phyloP scores from a whole-genome alignment of 1,284 basidiomycete genomes.

The Sanghuangporus weigelae region DNA sequence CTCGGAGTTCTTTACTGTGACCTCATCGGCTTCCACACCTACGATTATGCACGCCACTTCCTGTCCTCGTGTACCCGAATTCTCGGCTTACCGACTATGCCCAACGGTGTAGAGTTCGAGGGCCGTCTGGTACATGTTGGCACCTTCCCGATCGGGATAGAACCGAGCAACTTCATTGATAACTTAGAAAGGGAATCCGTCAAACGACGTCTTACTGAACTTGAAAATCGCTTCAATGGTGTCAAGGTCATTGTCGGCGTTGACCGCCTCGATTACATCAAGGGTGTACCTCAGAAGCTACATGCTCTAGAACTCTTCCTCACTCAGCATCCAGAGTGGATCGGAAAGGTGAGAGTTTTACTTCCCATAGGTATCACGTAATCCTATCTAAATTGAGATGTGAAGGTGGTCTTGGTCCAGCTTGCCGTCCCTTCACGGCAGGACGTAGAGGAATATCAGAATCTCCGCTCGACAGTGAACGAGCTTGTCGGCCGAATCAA shows the following conservation, averaged over 20 bases:
- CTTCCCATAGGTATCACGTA: neutral
- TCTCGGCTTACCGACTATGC: conserved; percentile 93
- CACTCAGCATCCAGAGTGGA: conserved; percentile 97
- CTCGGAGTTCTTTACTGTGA: conserved; percentile 95
- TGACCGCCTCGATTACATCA: conserved; percentile 98
- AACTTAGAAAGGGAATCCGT: conserved; percentile 79
- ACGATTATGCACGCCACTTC: conserved; percentile 99
- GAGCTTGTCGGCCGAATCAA: conserved; percentile 98
- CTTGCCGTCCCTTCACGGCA: conserved; percentile 96
- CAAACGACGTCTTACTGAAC: conserved; percentile 69
- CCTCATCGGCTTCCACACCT: conserved; percentile 98
- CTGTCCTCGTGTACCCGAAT: conserved; percentile 97
- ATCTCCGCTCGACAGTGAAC: conserved; percentile 92
- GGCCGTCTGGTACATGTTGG: conserved; percentile 95
- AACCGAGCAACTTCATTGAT: conserved; percentile 87
- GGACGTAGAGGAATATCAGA: conserved; percentile 99
- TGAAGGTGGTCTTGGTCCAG: conserved; percentile 90
- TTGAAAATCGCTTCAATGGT: conserved; percentile 88
- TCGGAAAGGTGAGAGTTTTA: conserved; percentile 69
- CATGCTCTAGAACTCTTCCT: conserved; percentile 97
- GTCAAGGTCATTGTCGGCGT: conserved; percentile 99
- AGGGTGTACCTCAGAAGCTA: conserved; percentile 97
- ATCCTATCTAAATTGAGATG: neutral
- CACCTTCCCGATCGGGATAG: conserved; percentile 98
- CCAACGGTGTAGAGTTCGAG: conserved; percentile 95